These are phyloP conservation scores for Triangularia verruculosa DNA, from an alignment of 2,329 filamentous ascomycete species.

Conservation along the genomic window DNA sequence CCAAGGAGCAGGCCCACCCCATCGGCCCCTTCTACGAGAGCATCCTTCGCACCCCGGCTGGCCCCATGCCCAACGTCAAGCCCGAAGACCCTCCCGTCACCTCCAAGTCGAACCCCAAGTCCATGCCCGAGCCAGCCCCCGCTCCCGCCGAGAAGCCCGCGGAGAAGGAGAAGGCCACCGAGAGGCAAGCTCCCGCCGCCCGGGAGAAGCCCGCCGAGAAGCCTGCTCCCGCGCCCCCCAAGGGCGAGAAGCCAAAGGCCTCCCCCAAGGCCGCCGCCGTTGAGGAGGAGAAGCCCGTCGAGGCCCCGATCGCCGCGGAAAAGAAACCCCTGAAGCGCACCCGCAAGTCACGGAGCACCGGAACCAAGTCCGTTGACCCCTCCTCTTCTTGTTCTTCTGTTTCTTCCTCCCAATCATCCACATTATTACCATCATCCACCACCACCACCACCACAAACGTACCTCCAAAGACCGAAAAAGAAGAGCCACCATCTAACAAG, in stretches of 20 bases:
- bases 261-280: conserved; percentile 11
- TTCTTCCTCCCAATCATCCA: conserved; percentile 9
- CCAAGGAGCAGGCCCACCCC: conserved; percentile 44
- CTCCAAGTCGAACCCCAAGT: conserved; percentile 29
- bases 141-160: conserved; percentile 34
- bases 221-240: conserved; percentile 5
- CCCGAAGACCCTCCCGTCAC: conserved; percentile 44
- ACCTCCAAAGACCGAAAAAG: not conserved
- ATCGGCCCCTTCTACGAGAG: conserved; percentile 58
- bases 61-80: conserved; percentile 40
- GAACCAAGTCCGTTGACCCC: conserved; percentile 26
- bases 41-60: conserved; percentile 48
- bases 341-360: conserved; percentile 24
- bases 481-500: conserved; percentile 1
- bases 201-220: conserved; percentile 10
- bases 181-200: conserved; percentile 14
- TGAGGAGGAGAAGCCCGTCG: conserved; percentile 4
- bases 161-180: conserved; percentile 11
- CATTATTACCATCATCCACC: conserved; percentile 17
- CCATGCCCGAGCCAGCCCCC: conserved; percentile 29
- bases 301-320: conserved; percentile 11
- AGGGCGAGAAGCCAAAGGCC: conserved; percentile 15
- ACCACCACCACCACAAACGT: not conserved
- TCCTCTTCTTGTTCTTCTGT: conserved; percentile 16
- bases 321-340: conserved; percentile 31